A percentile compares a stretch with the other conserved stretches of the same genome.
Evolutionary conservation across 2,329 filamentous ascomycete genomes (phyloP).

Genomic region (Phialophora tarda): DNA sequence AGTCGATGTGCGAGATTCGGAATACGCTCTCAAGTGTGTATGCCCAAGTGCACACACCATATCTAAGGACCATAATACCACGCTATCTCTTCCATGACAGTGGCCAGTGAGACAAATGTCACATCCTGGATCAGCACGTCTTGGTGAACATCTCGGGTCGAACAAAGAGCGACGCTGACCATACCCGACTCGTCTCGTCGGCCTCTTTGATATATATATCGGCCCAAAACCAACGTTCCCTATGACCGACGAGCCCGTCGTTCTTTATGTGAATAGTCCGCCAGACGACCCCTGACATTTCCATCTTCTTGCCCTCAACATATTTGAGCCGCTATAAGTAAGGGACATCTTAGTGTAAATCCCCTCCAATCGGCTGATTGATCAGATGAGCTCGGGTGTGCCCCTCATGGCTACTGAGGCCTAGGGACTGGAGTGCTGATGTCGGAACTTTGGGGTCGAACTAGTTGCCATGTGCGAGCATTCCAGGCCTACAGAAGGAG

Average conservation of each 20-base stretch:
- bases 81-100: neutral
- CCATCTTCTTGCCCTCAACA: neutral
- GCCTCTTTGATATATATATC: neutral
- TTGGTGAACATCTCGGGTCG: neutral
- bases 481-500: neutral
- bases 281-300: neutral
- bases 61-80: neutral
- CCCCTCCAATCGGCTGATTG: neutral
- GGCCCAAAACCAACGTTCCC: neutral
- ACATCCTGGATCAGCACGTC: neutral
- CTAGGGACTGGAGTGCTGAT: neutral
- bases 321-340: neutral
- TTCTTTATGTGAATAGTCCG: neutral
- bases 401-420: neutral
- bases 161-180: neutral
- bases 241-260: neutral
- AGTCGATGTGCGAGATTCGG: neutral
- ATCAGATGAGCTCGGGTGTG: neutral
- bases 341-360: neutral
- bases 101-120: neutral
- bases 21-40: neutral
- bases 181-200: neutral
- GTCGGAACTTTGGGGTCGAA: neutral
- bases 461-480: neutral
- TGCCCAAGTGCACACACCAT: neutral